These are phyloP conservation scores for Laguncularia racemosa DNA, from an alignment of 345 rosid genomes.

Conservation along the genomic window DNA sequence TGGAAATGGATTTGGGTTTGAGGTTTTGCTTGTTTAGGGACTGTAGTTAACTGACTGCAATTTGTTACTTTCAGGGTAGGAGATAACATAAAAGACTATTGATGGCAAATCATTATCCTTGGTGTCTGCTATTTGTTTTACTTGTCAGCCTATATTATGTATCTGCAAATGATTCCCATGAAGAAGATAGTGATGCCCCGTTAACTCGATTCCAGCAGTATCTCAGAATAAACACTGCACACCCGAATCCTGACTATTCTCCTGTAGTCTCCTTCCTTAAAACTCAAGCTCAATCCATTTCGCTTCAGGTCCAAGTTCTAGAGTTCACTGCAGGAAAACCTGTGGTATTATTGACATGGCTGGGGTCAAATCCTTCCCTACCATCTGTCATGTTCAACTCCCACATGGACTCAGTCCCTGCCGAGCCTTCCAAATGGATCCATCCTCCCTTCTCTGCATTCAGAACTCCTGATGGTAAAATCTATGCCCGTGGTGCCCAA, in stretches of 20 bases:
- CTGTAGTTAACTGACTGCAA: no score
- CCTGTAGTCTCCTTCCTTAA: slow-evolving; percentile 50
- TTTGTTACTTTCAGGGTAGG: no score
- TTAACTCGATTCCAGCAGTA: slow-evolving; percentile 53
- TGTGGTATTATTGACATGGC: slow-evolving; percentile 59
- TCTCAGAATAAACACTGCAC: slow-evolving; percentile 70
- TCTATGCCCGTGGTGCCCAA: slow-evolving; percentile 83
- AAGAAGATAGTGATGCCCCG: slow-evolving; percentile 29
- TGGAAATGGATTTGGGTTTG: no score
- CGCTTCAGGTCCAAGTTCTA: slow-evolving; percentile 32
- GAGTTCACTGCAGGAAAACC: slow-evolving; percentile 54
- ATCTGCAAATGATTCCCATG: slow-evolving; percentile 2
- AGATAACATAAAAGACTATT: no score
- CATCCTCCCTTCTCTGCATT: slow-evolving; percentile 80
- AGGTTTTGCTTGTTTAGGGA: no score
- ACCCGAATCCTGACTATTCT: slow-evolving; percentile 72
- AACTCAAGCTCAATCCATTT: slow-evolving; percentile 45
- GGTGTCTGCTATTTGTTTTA: slow-evolving; percentile 2
- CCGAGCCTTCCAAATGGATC: slow-evolving; percentile 67
- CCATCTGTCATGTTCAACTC: slow-evolving; percentile 78
- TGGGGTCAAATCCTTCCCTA: slow-evolving; percentile 60
- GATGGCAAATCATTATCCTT: slow-evolving; percentile 8
- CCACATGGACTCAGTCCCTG: slow-evolving; percentile 93
- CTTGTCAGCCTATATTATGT: slow-evolving; percentile 10
- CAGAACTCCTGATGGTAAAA: slow-evolving; percentile 44